Evolutionary conservation across 2,329 filamentous ascomycete genomes (phyloP), one percentile per base, ranked within the genome.

Genomic region (Penicillium sp.): DNA sequence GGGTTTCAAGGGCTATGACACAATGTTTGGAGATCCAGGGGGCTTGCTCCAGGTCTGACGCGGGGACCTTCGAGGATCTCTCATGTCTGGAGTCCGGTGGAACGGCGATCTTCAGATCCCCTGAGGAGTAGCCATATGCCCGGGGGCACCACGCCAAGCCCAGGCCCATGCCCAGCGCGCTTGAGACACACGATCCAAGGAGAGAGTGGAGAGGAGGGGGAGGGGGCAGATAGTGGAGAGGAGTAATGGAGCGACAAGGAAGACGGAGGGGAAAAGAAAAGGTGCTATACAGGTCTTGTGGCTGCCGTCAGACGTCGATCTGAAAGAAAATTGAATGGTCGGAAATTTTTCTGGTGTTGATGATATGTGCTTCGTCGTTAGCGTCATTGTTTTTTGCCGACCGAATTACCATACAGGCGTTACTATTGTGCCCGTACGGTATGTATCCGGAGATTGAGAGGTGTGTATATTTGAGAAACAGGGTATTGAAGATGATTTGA

Each of bases 401-500:
- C 13, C 10, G n/a, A 51, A 14, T n/a, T 51, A 35, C 38, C 28
- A 49, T 55, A 53, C 49, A 30, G 37, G n/a, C 11, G 49, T 37
- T 37, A 48, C 30, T 33, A 10, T 7, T 22, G 22, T 3, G 49
- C 10, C 8, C 8, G 49, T 52, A 37, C n/a, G 49, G 45, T 48
- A 48, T 11, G 45, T 26, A 52, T 52, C 28, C 37, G 33, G 13
- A 38, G 51, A n/a, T 37, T 26, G 22, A 38, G 35, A 38, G 11
- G n/a, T 13, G 11, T 19, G 51, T 37, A 52, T 40, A 35, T 48
- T 48, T 48, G 45, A 48, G 16, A 3, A 48, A 28, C 45, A n/a
- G 13, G 3, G 45, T 48, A 48, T 48, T 30, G n/a, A 11, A 35
- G 60, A 68, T 37, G 63, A 71, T 70, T 72, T 70, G 68, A 65